A percentile compares a stretch with the other conserved stretches of the same genome.
These are phyloP conservation scores for Macaranga tanarius DNA, from an alignment of 441 rosid species.

Conservation along the genomic window DNA sequence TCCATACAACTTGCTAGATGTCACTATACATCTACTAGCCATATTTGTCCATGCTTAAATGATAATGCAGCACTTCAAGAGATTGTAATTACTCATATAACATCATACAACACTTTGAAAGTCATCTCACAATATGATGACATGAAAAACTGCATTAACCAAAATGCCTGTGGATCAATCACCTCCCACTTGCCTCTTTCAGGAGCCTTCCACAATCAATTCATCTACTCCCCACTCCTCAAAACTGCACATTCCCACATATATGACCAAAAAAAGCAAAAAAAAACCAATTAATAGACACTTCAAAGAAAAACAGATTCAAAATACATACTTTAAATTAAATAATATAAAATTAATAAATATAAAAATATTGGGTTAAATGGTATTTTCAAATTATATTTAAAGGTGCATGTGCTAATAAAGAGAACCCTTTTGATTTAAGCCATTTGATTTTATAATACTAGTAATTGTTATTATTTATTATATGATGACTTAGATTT, in stretches of 20 bases:
- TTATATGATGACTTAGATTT: slow-evolving; percentile 15
- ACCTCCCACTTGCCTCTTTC: slow-evolving; percentile 96
- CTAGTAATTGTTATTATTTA: not conserved
- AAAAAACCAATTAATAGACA: not conserved
- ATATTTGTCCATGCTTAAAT: not conserved
- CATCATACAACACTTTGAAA: not conserved
- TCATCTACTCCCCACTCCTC: slow-evolving; percentile 96
- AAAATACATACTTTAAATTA: not conserved
- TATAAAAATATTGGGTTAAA: too few species aligned
- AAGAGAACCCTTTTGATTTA: not conserved
- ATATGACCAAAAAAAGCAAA: not conserved
- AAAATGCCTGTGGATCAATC: slow-evolving; percentile 33
- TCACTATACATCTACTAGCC: not conserved
- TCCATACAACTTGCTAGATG: not conserved
- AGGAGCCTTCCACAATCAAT: slow-evolving; percentile 83
- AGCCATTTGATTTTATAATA: too few species aligned
- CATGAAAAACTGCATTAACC: not conserved
- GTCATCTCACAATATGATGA: slow-evolving; percentile 1
- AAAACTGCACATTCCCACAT: slow-evolving; percentile 40
- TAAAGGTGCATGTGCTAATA: not conserved
- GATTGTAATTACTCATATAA: not conserved
- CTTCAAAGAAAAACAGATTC: not conserved
- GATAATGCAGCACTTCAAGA: not conserved
- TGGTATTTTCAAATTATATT: not conserved
- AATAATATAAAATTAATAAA: too few species aligned